Conservation (phyloP, 495 filamentous ascomycete species). For the Parmelia sp. region DNA sequence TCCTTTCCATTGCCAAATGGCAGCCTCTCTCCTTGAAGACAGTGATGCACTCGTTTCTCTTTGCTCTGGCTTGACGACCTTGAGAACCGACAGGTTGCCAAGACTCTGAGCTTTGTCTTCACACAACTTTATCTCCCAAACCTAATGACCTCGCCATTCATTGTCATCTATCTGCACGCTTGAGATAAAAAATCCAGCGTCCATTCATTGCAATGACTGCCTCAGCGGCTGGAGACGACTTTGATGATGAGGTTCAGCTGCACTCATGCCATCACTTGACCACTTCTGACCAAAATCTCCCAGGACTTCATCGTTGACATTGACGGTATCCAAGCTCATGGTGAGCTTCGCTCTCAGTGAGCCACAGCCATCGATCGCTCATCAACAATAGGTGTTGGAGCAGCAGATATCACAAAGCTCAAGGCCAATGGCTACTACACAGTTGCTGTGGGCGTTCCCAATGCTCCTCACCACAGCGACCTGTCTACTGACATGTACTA, state of each 20-base stretch:
- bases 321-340: slow-evolving; percentile 67
- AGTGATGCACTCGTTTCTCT: not conserved
- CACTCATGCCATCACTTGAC: not conserved
- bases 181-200: not conserved
- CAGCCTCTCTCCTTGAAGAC: not conserved
- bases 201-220: slow-evolving; percentile 10
- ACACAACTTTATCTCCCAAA: not conserved
- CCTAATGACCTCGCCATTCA: not conserved
- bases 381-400: slow-evolving; percentile 53
- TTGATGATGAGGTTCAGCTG: slow-evolving; percentile 45
- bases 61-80: not conserved
- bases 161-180: not conserved
- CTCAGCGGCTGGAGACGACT: slow-evolving; percentile 49
- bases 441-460: slow-evolving; percentile 48
- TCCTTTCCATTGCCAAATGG: not conserved
- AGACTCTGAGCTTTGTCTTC: not conserved
- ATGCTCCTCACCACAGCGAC: not conserved
- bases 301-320: slow-evolving; percentile 65
- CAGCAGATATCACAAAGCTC: slow-evolving; percentile 68
- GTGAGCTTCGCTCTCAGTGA: slow-evolving; percentile 32
- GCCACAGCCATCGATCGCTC: not conserved
- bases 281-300: not conserved
- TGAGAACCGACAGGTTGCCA: not conserved
- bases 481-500: slow-evolving; percentile 24
- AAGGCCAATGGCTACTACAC: slow-evolving; percentile 67